Base-by-base conservation (phyloP, 345 rosid species). In the Kandelia obovata region DNA sequence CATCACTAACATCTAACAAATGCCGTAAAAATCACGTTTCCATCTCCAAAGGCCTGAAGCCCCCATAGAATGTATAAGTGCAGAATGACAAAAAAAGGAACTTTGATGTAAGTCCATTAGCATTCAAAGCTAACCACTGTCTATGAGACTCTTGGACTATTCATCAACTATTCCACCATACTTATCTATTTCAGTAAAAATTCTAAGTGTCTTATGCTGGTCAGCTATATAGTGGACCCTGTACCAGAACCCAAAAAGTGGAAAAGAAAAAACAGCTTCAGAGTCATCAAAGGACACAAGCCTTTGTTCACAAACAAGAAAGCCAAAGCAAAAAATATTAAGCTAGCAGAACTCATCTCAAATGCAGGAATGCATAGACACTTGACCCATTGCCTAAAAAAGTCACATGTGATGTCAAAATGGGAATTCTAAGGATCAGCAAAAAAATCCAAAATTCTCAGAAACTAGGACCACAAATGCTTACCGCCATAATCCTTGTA, bases 401-500 rank as follows among this genome's bases (percentile, higher is more conserved):
- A 13, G 49, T 9, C 49, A 43, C 17, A 43, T 11, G 49, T 13
- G 17, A 43, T 13, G 49, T 13, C 16, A 13, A 43, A 13, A 43
- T 13, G 49, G 17, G 13, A 0, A 11, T 3, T 20, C 52, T 17
- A 13, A 49, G 10, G 11, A 17, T 46, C 34, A 52, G 34, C 10
- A 32, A 64, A 39, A 64, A 39, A 2, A 5, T 35, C 6, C 3
- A 19, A 16, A 5, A 20, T 16, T 28, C 46, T 39, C 31, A 37
- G 17, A 13, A 15, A 11, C 27, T 25, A 35, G 27, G 43, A 65
- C 19, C 7, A 2, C 53, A 64, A 64, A 65, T 28, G 28, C 81
- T 80, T 83, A 92, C 99, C 98, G 1, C 99, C 97, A 79, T 92
- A 95, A 70, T 95, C 98, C 75, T 92, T 87, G 87, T 87, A 53